Base-by-base conservation (phyloP, 257 asterid genomes). In the Prunella vulgaris region DNA sequence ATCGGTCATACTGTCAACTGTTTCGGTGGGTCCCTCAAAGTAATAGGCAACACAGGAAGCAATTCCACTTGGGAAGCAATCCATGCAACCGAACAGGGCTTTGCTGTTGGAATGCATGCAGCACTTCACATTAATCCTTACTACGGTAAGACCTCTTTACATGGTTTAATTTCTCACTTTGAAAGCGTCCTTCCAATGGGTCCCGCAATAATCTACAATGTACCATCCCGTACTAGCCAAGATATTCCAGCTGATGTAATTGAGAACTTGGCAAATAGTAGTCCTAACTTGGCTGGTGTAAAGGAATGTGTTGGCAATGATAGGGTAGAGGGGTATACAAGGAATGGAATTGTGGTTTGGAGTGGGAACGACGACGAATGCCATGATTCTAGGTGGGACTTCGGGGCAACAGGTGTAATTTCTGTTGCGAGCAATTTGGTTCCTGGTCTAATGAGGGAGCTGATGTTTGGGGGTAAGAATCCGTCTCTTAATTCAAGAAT, bases 81-180 rank as follows among this genome's bases (percentile, higher is more conserved):
- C 33, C 96, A 89, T 24, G 98, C 98, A 33, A 84, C 96, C 0
- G 97, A 92, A 72, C 98, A 90, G 53, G 98, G 98, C 46, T 92
- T 90, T 76, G 97, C 91, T 4, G 97, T 92, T 20, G 98, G 98
- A 72, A 92, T 92, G 98, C 96, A 85, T 20, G 96, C 89, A 3
- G 96, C 97, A 33, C 96, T 91, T 60, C 97, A 89, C 66, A 89
- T 91, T 24, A 92, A 88, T 73, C 98, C 98, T 60, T 92, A 92
- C 76, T 89, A 92, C 7, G 98, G 98, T 17, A 89, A 90, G 67
- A 90, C 98, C 60, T 92, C 97, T 54, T 32, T 82, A 18, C 87
- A 87, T 33, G 98, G 97, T 21, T 57, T 92, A 81, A 74, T 89
- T 69, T 80, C 87, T 73, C 98, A 89, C 73, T 92, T 92, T 30